Conservation (phyloP, 2,329 filamentous ascomycete species). For the Elsinoe arachidis region DNA sequence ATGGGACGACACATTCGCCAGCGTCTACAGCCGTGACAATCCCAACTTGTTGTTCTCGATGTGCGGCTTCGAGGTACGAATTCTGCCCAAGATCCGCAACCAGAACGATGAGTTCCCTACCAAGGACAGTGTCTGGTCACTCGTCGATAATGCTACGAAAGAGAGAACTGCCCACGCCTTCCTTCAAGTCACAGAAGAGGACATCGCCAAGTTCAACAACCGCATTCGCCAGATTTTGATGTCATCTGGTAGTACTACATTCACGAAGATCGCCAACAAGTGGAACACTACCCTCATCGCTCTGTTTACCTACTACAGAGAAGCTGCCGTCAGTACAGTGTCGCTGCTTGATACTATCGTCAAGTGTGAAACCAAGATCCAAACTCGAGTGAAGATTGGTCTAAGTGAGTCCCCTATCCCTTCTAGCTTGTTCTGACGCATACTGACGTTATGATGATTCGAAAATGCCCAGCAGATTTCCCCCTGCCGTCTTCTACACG, state of each 20-base stretch:
- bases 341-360: constrained; percentile 93
- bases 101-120: constrained; percentile 93
- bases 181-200: constrained; percentile 93
- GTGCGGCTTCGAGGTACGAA: constrained; percentile 95
- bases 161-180: constrained; percentile 96
- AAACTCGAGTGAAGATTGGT: constrained; percentile 97
- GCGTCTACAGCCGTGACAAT: constrained; percentile 96
- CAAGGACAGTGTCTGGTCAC: constrained; percentile 96
- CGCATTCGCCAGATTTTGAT: constrained; percentile 96
- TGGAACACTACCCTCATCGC: constrained; percentile 98
- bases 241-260: constrained; percentile 98
- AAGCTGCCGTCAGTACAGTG: constrained; percentile 92
- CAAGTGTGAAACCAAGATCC: constrained; percentile 99
- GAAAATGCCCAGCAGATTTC: constrained; percentile 98
- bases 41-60: constrained; percentile 96
- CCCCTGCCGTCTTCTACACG: constrained; percentile 96
- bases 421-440: background rate
- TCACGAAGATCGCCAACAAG: constrained; percentile 99
- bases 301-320: constrained; percentile 96
- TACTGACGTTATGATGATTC: constrained; percentile 47
- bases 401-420: constrained; percentile 44
- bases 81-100: constrained; percentile 90
- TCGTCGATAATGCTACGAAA: constrained; percentile 93
- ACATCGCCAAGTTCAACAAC: constrained; percentile 98
- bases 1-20: constrained; percentile 98